A percentile compares a stretch with the other conserved stretches of the same genome.
These are phyloP conservation scores for Kuraishia cidri DNA, from an alignment of 805 yeast species.

Conservation along the genomic window DNA sequence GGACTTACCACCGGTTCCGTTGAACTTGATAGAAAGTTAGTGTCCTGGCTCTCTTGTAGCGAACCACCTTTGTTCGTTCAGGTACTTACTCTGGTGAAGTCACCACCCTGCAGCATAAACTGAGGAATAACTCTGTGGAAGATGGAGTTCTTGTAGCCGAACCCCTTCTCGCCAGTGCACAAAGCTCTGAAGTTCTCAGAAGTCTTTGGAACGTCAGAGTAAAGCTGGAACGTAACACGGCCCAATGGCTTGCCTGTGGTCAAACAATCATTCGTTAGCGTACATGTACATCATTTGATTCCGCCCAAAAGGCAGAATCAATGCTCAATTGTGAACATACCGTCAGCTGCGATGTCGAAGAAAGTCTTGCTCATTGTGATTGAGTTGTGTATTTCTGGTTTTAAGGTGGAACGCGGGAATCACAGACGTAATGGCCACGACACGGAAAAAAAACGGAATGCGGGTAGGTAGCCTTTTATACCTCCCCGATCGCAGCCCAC, in stretches of 20 bases:
- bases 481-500: too few species aligned
- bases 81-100: slow-evolving; percentile 38
- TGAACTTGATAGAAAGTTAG: slow-evolving; percentile 30
- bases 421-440: too few species aligned
- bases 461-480: too few species aligned
- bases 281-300: not conserved
- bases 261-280: not conserved
- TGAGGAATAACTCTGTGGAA: slow-evolving; percentile 96
- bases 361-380: slow-evolving; percentile 25
- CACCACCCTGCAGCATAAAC: slow-evolving; percentile 96
- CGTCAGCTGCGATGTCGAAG: slow-evolving; percentile 31
- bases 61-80: too few species aligned
- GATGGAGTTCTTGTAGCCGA: slow-evolving; percentile 73
- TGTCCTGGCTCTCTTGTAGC: too few species aligned
- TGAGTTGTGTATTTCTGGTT: not conserved
- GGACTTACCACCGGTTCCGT: slow-evolving; percentile 89
- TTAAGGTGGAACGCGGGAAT: too few species aligned
- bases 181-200: slow-evolving; percentile 94
- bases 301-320: too few species aligned
- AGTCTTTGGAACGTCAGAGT: slow-evolving; percentile 91
- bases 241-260: slow-evolving; percentile 26
- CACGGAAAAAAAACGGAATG: too few species aligned
- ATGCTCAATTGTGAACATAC: slow-evolving; percentile 15
- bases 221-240: slow-evolving; percentile 75
- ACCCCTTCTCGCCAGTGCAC: slow-evolving; percentile 85